A percentile compares a stretch with the other conserved stretches of the same genome.
phyloP scores from a whole-genome alignment of 2,329 filamentous ascomycete species.

The Alternaria gaisen region DNA sequence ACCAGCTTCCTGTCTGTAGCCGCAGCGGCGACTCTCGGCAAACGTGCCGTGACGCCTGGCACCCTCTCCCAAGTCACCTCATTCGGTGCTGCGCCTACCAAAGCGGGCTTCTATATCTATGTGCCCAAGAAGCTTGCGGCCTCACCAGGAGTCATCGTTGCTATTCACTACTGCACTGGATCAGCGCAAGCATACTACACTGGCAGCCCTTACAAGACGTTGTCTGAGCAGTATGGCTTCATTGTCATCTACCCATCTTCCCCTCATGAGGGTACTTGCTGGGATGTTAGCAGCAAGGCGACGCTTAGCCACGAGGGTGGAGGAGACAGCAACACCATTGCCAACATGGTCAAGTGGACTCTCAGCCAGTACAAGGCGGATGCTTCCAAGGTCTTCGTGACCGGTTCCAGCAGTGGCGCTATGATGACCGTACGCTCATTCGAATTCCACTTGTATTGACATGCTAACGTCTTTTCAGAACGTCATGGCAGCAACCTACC shows the following conservation, averaged over 20 bases:
- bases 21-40: conserved; percentile 31
- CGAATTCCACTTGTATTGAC: too few relatives aligned
- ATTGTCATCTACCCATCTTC: conserved; percentile 68
- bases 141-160: conserved; percentile 63
- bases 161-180: conserved; percentile 66
- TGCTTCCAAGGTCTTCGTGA: conserved; percentile 62
- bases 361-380: conserved; percentile 63
- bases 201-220: conserved; percentile 62
- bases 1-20: conserved; percentile 33
- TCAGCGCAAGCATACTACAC: conserved; percentile 60
- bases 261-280: conserved; percentile 63
- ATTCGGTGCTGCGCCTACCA: conserved; percentile 54
- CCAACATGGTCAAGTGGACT: conserved; percentile 67
- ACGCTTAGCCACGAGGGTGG: conserved; percentile 66
- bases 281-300: conserved; percentile 66
- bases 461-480: conserved; percentile 41
- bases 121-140: conserved; percentile 56
- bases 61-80: conserved; percentile 51
- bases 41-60: conserved; percentile 40
- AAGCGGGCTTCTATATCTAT: conserved; percentile 64
- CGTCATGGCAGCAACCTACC: conserved; percentile 62
- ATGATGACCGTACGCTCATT: conserved; percentile 61
- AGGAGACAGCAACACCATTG: conserved; percentile 65
- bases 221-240: conserved; percentile 66
- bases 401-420: conserved; percentile 63